Base-by-base conservation (phyloP, 1,284 basidiomycete genomes). In the Tilletia walkeri region DNA sequence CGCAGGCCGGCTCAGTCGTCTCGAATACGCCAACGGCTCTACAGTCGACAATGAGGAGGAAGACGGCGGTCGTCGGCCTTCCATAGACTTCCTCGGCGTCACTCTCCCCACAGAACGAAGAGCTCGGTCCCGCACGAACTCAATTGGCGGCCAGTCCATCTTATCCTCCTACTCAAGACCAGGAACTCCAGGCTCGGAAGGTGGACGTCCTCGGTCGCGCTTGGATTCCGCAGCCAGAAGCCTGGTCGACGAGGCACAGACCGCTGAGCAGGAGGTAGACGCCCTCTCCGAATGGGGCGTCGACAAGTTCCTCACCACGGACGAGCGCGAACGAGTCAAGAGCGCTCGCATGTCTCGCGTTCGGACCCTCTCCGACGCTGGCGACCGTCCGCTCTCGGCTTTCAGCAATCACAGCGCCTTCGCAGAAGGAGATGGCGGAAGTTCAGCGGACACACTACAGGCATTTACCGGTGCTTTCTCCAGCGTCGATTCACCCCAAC, bases 41-140 rank as follows among this genome's bases (percentile, higher is more conserved):
- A 18, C 18, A 18, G 16, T 53, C 49, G 38, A 16, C 54, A 14
- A 63, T 4, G 34, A n/a, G 10, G n/a, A 67, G 20, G 50, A n/a
- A 18, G 63, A 69, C 10, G 65, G 38, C 34, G 59, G 59, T 10
- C 68, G 67, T 12, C 68, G 77, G 4, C 71, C 75, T 12, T 77
- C 75, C 69, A 65, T 79, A 67, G 78, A 80, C 72, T 80, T 79
- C 47, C 72, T 80, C 20, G 78, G 78, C 36, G 76, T 80, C 36
- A 69, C 72, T 0, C 70, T 80, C 4, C 79, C 78, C 16, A 78
- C 67, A 18, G 78, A 79, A 50, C 72, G 72, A 30, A 72, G 70
- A 34, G 54, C 75, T 18, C 70, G 71, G 61, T 73, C 72, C 59
- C 73, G 67, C 69, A 16, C 50, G 18, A 53, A 53, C 50, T 53